Percentiles rank a stretch among this genome's conserved stretches.
Evolutionary conservation across 2,329 filamentous ascomycete species (phyloP).

Genomic region (Paramyrothecium roridum): DNA sequence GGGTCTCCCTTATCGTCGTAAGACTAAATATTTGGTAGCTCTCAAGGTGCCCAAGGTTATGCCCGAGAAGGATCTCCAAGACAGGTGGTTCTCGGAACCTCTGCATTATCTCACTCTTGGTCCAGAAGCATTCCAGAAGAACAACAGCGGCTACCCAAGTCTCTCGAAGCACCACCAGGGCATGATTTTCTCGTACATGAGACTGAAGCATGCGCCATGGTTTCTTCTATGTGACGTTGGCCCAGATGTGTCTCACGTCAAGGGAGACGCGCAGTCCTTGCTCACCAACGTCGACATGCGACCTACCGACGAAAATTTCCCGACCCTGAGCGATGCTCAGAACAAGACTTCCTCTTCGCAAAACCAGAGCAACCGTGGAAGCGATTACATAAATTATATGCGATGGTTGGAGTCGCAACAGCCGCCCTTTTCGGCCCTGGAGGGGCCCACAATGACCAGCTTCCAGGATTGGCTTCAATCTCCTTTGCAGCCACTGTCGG

Average conservation of each 20-base stretch:
- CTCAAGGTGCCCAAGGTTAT: conserved; percentile 56
- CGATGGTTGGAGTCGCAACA: conserved; percentile 82
- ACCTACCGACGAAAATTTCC: conserved; percentile 54
- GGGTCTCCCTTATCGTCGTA: background rate
- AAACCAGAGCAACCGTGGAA: conserved; percentile 27
- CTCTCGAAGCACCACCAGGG: conserved; percentile 59
- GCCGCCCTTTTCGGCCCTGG: conserved; percentile 52
- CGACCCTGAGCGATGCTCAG: conserved; percentile 67
- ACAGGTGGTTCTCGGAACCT: conserved; percentile 68
- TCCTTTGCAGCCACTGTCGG: conserved; percentile 87
- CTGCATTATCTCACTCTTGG: conserved; percentile 58
- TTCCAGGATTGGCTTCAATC: conserved; percentile 95
- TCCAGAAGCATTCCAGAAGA: conserved; percentile 53
- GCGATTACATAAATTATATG: conserved; percentile 71
- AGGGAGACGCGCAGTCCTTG: conserved; percentile 14
- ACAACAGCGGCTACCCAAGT: conserved; percentile 59
- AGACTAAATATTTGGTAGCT: conserved; percentile 29
- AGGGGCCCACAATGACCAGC: conserved; percentile 49
- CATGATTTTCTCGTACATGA: conserved; percentile 61
- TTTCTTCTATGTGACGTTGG: conserved; percentile 62
- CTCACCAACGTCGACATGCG: conserved; percentile 23
- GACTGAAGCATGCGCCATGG: conserved; percentile 60
- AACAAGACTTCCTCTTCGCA: conserved; percentile 14
- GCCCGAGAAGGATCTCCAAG: conserved; percentile 58
- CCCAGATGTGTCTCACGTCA: conserved; percentile 35